Percentiles rank a stretch among this genome's conserved stretches.
These are phyloP conservation scores for Cystobasidium sp. DNA, from an alignment of 1,284 basidiomycete species.

Conservation along the genomic window DNA sequence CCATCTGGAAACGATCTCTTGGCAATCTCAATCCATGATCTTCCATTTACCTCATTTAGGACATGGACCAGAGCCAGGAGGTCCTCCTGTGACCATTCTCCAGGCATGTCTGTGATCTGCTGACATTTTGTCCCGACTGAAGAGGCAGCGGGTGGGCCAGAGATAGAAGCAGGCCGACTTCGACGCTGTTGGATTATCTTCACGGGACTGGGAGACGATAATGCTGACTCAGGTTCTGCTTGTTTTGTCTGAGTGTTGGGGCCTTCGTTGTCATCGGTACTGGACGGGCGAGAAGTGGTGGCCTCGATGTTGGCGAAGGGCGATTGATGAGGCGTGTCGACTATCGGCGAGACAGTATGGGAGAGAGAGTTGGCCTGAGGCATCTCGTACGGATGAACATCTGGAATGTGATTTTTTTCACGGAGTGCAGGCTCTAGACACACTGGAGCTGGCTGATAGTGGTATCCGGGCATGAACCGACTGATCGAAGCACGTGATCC, in stretches of 20 bases:
- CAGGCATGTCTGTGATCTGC: no score
- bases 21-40: constrained; percentile 37
- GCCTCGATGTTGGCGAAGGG: no score
- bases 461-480: neutral
- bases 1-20: constrained; percentile 39
- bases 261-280: neutral
- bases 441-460: neutral
- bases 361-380: neutral
- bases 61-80: neutral
- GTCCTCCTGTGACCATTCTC: constrained; percentile 12
- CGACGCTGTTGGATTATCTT: neutral
- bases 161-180: neutral
- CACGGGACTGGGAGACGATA: neutral
- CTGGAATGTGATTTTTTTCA: neutral
- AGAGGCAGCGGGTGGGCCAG: neutral
- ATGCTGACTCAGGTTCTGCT: no score
- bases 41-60: constrained; percentile 18
- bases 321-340: no score
- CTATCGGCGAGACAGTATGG: neutral
- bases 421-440: neutral
- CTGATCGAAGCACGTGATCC: neutral
- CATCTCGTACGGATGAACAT: neutral
- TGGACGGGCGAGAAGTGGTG: no score
- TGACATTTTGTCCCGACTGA: neutral
- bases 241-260: neutral